Base-by-base conservation (phyloP, 768 basidiomycete genomes). In the Rhizopogon vulgaris region DNA sequence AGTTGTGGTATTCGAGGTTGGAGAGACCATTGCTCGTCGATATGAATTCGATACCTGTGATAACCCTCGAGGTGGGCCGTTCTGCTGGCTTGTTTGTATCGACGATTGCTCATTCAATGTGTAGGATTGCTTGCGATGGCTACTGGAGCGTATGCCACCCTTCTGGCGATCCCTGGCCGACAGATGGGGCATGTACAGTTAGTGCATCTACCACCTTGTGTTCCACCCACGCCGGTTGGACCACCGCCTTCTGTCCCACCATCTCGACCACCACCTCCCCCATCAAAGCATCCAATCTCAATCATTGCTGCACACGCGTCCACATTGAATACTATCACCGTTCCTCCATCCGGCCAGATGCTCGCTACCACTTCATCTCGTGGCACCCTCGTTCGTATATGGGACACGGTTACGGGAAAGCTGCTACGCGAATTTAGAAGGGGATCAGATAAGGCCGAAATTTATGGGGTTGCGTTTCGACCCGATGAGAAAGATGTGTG, bases 111-210 rank as follows among this genome's bases (percentile, higher is more conserved):
- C 15, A 18, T n/a, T 37, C 22, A 6, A 4, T 46, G 10, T 36
- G 47, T 79, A 84, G 92, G 92, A 41, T 73, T 94, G 50, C 74
- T 93, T 48, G 82, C 90, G 9, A 75, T 95, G 55, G 90, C 93
- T 12, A 88, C 87, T 10, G 84, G 79, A 24, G 71, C 85, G 12
- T 76, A 85, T 58, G 79, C 92, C 22, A 93, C 93, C 1, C 65
- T 94, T n/a, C 77, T 95, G 15, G 87, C 81, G 1, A 87, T 91
- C 53, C 88, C 92, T 38, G 93, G 90, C 8, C 81, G 83, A 39
- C 90, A 94, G 65, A 77, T 81, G 54, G 93, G 93, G 0, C 92
- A 95, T 67, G 88, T 94, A 3, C 92, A 93, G 50, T 72, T 95
- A 18, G 74, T 94, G 24, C 90, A 90, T 62, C 78, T 95, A 9